Evolutionary conservation across 306 rosid species (phyloP).

Genomic region (Hippophae rhamnoides): DNA sequence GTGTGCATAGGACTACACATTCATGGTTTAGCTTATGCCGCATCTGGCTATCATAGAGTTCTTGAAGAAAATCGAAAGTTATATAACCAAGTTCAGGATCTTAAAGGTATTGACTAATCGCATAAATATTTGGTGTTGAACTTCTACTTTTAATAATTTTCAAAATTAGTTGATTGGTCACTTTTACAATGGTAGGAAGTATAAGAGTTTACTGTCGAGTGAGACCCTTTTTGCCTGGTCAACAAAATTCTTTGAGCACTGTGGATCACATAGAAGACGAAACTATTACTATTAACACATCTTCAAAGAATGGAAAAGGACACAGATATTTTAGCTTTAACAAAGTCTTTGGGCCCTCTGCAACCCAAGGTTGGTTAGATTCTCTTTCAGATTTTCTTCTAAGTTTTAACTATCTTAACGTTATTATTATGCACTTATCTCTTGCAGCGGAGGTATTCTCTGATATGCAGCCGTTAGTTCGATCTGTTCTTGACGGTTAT

Average conservation of each 20-base stretch:
- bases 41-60: conserved; percentile 87
- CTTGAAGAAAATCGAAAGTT: conserved; percentile 88
- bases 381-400: conserved; percentile 6
- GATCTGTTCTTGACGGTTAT: conserved; percentile 85
- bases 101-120: conserved; percentile 52
- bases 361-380: conserved; percentile 63
- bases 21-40: conserved; percentile 79
- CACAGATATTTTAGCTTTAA: conserved; percentile 67
- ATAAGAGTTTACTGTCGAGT: conserved; percentile 95
- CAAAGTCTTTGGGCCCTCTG: conserved; percentile 82
- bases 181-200: conserved; percentile 55
- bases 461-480: conserved; percentile 82
- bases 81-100: conserved; percentile 94
- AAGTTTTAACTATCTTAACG: conserved; percentile 1
- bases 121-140: conserved; percentile 7
- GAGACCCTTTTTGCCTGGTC: conserved; percentile 73
- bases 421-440: conserved; percentile 4
- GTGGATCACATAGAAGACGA: conserved; percentile 83
- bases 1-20: conserved; percentile 50
- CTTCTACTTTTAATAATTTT: neutral
- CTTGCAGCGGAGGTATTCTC: conserved; percentile 71
- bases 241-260: conserved; percentile 44
- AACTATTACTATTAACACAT: conserved; percentile 51
- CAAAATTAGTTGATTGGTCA: conserved; percentile 1
- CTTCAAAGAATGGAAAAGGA: conserved; percentile 76